Percentiles rank a stretch among this genome's conserved stretches.
phyloP scores from a whole-genome alignment of 2,329 filamentous ascomycete genomes.

The Arthrobotrys megalospora region DNA sequence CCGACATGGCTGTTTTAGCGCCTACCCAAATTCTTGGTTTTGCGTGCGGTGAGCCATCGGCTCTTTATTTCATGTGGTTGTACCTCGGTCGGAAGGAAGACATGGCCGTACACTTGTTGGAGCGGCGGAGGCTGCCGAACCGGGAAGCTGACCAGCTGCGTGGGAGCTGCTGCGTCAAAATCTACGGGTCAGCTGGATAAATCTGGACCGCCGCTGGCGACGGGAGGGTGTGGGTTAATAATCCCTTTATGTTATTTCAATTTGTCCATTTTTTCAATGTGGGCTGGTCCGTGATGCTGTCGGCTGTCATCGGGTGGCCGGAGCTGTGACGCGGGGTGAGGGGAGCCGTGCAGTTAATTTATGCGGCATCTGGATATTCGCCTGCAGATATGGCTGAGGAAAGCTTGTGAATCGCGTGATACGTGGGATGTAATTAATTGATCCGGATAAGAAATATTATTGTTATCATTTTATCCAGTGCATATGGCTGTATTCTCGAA shows the following conservation, averaged over 20 bases:
- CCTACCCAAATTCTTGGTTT: conserved; percentile 14
- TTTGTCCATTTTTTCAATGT: neutral
- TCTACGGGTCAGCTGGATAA: conserved; percentile 50
- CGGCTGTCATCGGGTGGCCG: conserved; percentile 42
- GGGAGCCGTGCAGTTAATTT: neutral
- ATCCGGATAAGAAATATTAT: conserved; percentile 43
- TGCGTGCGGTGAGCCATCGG: conserved; percentile 4
- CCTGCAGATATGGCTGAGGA: neutral
- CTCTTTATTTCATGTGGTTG: conserved; percentile 60
- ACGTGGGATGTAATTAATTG: conserved; percentile 27
- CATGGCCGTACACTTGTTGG: conserved; percentile 1
- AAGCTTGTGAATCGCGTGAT: conserved; percentile 9
- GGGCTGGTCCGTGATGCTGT: conserved; percentile 22
- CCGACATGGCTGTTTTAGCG: neutral
- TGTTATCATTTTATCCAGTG: conserved; percentile 24
- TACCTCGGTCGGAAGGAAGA: conserved; percentile 61
- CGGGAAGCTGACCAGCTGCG: conserved; percentile 44
- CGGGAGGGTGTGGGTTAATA: conserved; percentile 5
- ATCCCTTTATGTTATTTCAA: conserved; percentile 22
- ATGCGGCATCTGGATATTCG: conserved; percentile 20
- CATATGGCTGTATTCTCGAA: neutral
- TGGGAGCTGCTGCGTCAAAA: conserved; percentile 2
- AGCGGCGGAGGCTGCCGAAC: conserved; percentile 54
- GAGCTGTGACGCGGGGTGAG: conserved; percentile 33
- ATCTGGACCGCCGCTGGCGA: conserved; percentile 1